Evolutionary conservation across 805 yeast species (phyloP), one percentile per base, ranked within the genome.

Genomic region (Wickerhamomyces hampshirensis): DNA sequence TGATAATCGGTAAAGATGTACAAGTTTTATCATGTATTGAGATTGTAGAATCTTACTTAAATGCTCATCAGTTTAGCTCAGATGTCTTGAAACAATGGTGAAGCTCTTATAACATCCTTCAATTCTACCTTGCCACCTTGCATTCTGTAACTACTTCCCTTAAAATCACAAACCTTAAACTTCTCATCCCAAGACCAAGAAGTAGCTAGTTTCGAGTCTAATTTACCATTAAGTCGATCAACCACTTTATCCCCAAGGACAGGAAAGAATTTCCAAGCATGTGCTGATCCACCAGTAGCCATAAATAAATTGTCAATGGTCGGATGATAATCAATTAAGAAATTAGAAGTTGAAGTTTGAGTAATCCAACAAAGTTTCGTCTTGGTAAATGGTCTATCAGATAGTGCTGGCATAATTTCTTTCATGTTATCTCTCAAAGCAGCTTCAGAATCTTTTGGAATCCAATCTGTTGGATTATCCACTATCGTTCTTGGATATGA

Each of bases 361-460:
- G 57, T 53, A 30, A 51, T 46, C 63, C 63, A 69, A 43, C 68
- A 68, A 37, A 61, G 68, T 36, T 65, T 69, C 13, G 63, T 66
- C 4, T 43, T 32, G 13, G 33, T 37, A 31, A 43, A 43, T 21
- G 45, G 42, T 19, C 50, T 31, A 5, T 28, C 18, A 8, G 34
- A 28, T 6, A 45, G 26, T 1, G 34, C 27, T 15, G 49, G 49
- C 37, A 40, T 37, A 12, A 43, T 38, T 32, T 43, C 47, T 23
- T 23, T 67, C 62, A 36, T 69, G 48, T 35, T 55, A 55, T 26
- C 56, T 27, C 47, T 35, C 9, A 45, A 26, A 9, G 35, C 35
- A 4, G 14, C 16, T 23, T 45, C 47, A 1, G 47, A 41, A 6
- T 30, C 38, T 11, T 29, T 26, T 21, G 50, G 47, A 28, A 43